Conservation (phyloP, 805 yeast species). For the Metschnikowia shivogae region DNA sequence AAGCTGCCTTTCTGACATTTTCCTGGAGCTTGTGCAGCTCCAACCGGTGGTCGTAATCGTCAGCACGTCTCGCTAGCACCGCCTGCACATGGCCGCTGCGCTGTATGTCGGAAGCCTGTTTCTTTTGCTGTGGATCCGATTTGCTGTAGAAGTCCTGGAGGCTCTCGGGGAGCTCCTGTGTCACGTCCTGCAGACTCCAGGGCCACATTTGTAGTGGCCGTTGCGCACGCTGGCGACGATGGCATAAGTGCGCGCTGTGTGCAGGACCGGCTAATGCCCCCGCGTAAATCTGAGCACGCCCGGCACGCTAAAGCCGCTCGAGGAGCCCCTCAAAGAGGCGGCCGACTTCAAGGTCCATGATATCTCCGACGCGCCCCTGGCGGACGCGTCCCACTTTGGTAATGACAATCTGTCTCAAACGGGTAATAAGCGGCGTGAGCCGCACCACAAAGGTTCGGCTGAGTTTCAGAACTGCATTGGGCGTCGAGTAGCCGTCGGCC, state of each 20-base stretch:
- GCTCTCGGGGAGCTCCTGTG: conserved; percentile 28
- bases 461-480: conserved; percentile 19
- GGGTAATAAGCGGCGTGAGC: conserved; percentile 48
- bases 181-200: conserved; percentile 1
- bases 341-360: conserved; percentile 35
- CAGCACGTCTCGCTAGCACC: conserved; percentile 18
- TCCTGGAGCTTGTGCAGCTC: conserved; percentile 30
- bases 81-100: conserved; percentile 26
- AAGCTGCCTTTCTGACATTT: conserved; percentile 22
- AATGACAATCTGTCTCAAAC: conserved; percentile 44
- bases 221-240: not conserved
- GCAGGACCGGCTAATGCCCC: not conserved
- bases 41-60: conserved; percentile 24
- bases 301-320: conserved; percentile 22
- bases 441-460: conserved; percentile 50
- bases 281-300: not conserved
- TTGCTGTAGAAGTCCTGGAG: conserved; percentile 30
- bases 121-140: conserved; percentile 25
- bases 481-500: conserved; percentile 26
- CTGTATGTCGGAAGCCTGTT: conserved; percentile 10
- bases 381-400: conserved; percentile 21
- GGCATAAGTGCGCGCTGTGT: conserved; percentile 4
- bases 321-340: conserved; percentile 37
- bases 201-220: conserved; percentile 10
- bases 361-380: conserved; percentile 7